Base-by-base conservation (phyloP, 345 rosid genomes). In the Ricinus communis region DNA sequence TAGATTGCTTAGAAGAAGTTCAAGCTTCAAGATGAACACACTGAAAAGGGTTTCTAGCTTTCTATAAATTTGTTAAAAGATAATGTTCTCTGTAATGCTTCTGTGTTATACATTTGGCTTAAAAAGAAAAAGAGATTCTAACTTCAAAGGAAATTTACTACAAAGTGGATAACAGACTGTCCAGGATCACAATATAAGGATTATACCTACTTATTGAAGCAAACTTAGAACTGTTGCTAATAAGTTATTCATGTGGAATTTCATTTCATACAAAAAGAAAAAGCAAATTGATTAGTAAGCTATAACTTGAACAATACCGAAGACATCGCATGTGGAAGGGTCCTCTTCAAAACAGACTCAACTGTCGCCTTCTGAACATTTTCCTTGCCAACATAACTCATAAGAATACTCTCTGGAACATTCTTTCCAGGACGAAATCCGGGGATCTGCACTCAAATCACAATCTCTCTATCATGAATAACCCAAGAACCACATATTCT, bases 291-390 rank as follows among this genome's bases (percentile, higher is more conserved):
- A 5, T 13, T 8, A 40, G 14, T 53, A 27, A 5, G n/a, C 40
- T 51, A 24, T 31, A 46, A 65, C 56, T 18, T 33, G 60, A 77
- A 45, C 61, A 68, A n/a, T 87, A 93, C 98, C 43, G 88, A 84
- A 59, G 91, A 79, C 96, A 94, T 81, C 72, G 98, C 93, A 71
- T 94, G 97, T 46, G 97, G 98, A 76, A 94, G 96, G 57, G 98
- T 94, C 84, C 97, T 86, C 83, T 91, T 82, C 85, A 94, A 60
- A 66, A 94, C 87, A 66, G 98, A 87, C 76, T 94, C 98, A 68
- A 91, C 84, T 1, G 90, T 82, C 62, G 98, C 98, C 81, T 79
- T 84, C 72, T 82, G 84, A 72, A 93, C 86, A 79, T 81, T 80
- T 74, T 76, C 78, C 80, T 86, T 86, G 70, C 98, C 96, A 51